Conservation (phyloP, 108 stramenopile species). For the Cyclotella distinguenda region DNA sequence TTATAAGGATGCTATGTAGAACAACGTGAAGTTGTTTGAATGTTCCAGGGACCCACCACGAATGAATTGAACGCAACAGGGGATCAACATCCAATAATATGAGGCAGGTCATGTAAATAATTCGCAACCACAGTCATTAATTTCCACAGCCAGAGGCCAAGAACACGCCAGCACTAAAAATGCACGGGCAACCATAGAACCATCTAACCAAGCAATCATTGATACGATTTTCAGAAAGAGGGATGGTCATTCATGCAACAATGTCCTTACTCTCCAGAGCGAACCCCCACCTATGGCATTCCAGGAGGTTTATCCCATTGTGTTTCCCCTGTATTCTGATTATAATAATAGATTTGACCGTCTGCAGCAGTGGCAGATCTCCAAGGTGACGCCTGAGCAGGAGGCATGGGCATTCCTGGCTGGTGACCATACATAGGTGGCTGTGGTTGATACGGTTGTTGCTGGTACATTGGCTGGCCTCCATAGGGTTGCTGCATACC, state of each 20-base stretch:
- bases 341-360: slow-evolving; percentile 91
- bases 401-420: slow-evolving; percentile 22
- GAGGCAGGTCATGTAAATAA: slow-evolving; percentile 5
- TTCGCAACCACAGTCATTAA: slow-evolving; percentile 13
- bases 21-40: neutral
- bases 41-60: neutral
- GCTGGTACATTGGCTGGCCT: slow-evolving; percentile 45
- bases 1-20: slow-evolving; percentile 1
- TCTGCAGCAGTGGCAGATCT: slow-evolving; percentile 66
- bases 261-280: slow-evolving; percentile 13
- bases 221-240: neutral
- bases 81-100: slow-evolving; percentile 10
- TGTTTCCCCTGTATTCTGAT: slow-evolving; percentile 80
- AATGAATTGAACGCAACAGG: slow-evolving; percentile 13
- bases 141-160: slow-evolving; percentile 12
- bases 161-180: slow-evolving; percentile 18
- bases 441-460: slow-evolving; percentile 51
- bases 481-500: slow-evolving; percentile 40
- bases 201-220: slow-evolving; percentile 3
- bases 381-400: slow-evolving; percentile 53
- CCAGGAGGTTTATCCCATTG: slow-evolving; percentile 88
- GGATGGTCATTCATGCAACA: slow-evolving; percentile 17
- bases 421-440: slow-evolving; percentile 17
- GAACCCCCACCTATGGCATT: slow-evolving; percentile 55
- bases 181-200: slow-evolving; percentile 11